Evolutionary conservation across 2,329 filamentous ascomycete genomes (phyloP).

Genomic region (Xenoacremonium recifei): DNA sequence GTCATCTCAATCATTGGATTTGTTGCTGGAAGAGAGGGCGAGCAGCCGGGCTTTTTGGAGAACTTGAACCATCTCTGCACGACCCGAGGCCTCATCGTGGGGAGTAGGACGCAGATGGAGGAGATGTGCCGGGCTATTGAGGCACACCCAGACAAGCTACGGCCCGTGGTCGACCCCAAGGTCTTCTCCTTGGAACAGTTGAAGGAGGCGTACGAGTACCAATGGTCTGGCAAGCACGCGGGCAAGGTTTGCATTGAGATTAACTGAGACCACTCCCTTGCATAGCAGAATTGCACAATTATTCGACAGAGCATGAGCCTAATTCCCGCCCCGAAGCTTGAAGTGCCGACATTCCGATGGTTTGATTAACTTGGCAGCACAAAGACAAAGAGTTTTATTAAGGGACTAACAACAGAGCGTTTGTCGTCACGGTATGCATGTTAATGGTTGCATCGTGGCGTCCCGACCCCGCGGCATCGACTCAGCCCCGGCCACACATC

Average conservation of each 20-base stretch:
- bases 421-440: too few species aligned
- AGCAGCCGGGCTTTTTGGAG: slow-evolving; percentile 33
- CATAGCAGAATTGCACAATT: too few species aligned
- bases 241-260: slow-evolving; percentile 38
- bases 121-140: slow-evolving; percentile 52
- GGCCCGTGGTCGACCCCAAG: slow-evolving; percentile 47
- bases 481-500: background rate
- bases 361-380: too few species aligned
- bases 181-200: slow-evolving; percentile 44
- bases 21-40: slow-evolving; percentile 26
- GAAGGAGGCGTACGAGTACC: slow-evolving; percentile 43
- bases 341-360: too few species aligned
- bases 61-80: slow-evolving; percentile 35
- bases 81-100: slow-evolving; percentile 45
- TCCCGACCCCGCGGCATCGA: background rate
- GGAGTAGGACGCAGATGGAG: slow-evolving; percentile 47
- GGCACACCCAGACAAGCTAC: slow-evolving; percentile 39
- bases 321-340: too few species aligned
- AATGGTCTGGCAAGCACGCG: slow-evolving; percentile 36
- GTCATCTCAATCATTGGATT: slow-evolving; percentile 42
- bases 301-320: too few species aligned
- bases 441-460: background rate
- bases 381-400: too few species aligned
- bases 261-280: too few species aligned
- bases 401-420: too few species aligned